Base-by-base conservation (phyloP, 2,329 filamentous ascomycete genomes). In the Penicillium digitatum region DNA sequence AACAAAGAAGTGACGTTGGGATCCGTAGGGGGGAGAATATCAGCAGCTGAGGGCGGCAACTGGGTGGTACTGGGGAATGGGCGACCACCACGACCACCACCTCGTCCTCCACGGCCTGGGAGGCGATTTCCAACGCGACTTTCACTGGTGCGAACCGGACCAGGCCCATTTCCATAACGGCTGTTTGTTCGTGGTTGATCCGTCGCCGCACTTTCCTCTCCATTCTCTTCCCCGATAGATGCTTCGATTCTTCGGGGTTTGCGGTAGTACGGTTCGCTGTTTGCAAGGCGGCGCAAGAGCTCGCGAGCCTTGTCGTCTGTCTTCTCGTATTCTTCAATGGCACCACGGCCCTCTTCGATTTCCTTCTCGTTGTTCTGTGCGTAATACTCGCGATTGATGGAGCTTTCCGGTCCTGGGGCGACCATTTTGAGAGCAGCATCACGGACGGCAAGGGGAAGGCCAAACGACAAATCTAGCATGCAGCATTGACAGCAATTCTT, bases 401-500 rank as follows among this genome's bases (percentile, higher is more conserved):
- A 88, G 71, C 90, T 95, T 60, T 90, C 84, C 0, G 94, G 94
- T 0, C 94, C 94, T 0, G 94, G 92, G 0, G 93, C 92, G 39
- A 97, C 89, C 88, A 99, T 96, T 79, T 97, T 97, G 60, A 99
- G 81, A 5, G 95, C 94, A 3, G 94, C 94, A 79, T 99, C 94
- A 69, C 94, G 86, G 55, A 99, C 89, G 14, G 92, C 89, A 68
- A 99, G 95, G 11, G 94, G 94, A 27, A 99, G 80, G 24, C 94
- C 95, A 69, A 97, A 99, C 12, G 90, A 93, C 57, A 99, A 78
- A 81, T 99, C 94, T 50, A 99, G 87, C 90, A 97, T 97, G 79
- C 94, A 99, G 76, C 88, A 93, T 78, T 99, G 94, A 70, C 94
- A 99, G 79, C 94, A 97, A 78, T 99, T 99, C 77, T 99, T 99